phyloP scores from a whole-genome alignment of 1,284 basidiomycete genomes.

The Athelia sp. region DNA sequence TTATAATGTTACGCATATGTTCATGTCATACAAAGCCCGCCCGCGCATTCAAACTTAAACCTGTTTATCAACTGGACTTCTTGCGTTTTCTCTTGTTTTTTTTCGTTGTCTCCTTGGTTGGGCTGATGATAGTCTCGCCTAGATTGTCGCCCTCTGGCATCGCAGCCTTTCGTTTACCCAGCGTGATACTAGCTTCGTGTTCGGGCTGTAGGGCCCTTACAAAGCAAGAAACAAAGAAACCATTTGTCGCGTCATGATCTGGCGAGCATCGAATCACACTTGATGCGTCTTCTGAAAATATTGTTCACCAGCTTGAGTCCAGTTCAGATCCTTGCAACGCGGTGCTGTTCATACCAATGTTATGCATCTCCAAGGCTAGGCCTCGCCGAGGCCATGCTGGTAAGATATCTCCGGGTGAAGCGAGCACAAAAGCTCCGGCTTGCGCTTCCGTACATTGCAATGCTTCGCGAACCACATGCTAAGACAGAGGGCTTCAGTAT shows the following conservation, averaged over 20 bases:
- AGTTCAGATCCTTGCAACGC: no score
- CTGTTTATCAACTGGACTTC: background rate
- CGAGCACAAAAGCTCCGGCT: slow-evolving; percentile 59
- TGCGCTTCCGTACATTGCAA: slow-evolving; percentile 67
- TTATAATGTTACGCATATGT: no score
- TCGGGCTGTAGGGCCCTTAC: slow-evolving; percentile 28
- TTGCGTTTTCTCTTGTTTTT: slow-evolving; percentile 2
- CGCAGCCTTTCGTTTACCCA: slow-evolving; percentile 11
- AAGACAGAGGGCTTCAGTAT: background rate
- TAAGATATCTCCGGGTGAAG: slow-evolving; percentile 59
- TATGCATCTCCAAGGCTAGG: slow-evolving; percentile 53
- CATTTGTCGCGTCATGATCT: slow-evolving; percentile 85
- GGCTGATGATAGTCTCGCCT: no score
- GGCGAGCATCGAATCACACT: slow-evolving; percentile 82
- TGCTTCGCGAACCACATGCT: slow-evolving; percentile 52
- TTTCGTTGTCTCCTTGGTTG: background rate
- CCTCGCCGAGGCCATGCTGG: slow-evolving; percentile 81
- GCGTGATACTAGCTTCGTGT: slow-evolving; percentile 9
- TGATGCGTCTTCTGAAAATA: slow-evolving; percentile 55
- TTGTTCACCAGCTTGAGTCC: no score
- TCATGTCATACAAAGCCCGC: background rate
- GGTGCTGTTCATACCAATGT: no score
- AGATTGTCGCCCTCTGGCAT: slow-evolving; percentile 8
- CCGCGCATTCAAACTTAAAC: background rate
- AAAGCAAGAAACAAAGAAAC: slow-evolving; percentile 93